phyloP scores from a whole-genome alignment of 352 stramenopile genomes.

The Phytophthora rubi region DNA sequence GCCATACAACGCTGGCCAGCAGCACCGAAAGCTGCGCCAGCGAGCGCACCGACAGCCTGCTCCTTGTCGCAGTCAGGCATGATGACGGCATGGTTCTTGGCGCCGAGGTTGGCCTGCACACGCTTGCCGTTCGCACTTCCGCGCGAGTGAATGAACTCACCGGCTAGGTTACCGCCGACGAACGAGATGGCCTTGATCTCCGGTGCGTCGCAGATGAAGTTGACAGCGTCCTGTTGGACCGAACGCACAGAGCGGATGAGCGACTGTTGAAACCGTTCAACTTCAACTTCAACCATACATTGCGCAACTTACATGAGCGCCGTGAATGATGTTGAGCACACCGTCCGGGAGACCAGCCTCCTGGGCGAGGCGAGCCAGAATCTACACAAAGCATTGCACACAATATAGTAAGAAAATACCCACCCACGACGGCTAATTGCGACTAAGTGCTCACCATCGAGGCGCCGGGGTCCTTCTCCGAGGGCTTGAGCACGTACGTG shows the following conservation, averaged over 20 bases:
- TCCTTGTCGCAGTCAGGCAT: slow-evolving; percentile 95
- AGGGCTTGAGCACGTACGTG: slow-evolving; percentile 97
- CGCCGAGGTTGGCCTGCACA: slow-evolving; percentile 96
- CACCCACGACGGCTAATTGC: background rate
- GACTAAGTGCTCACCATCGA: slow-evolving; percentile 61
- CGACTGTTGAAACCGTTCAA: slow-evolving; percentile 2
- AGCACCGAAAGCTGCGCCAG: slow-evolving; percentile 95
- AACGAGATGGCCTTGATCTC: slow-evolving; percentile 97
- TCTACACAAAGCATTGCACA: slow-evolving; percentile 32
- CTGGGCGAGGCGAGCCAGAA: slow-evolving; percentile 92
- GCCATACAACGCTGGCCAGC: slow-evolving; percentile 99
- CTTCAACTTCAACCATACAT: slow-evolving; percentile 3
- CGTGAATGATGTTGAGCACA: slow-evolving; percentile 96
- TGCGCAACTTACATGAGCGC: slow-evolving; percentile 58
- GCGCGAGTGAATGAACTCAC: slow-evolving; percentile 94
- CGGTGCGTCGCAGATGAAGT: slow-evolving; percentile 95
- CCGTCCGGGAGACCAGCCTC: slow-evolving; percentile 94
- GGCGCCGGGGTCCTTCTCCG: slow-evolving; percentile 92
- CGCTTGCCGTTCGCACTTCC: slow-evolving; percentile 92
- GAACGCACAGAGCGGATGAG: slow-evolving; percentile 8
- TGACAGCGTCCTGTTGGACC: slow-evolving; percentile 85
- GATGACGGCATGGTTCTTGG: slow-evolving; percentile 99
- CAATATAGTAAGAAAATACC: background rate
- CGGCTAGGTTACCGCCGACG: slow-evolving; percentile 93
- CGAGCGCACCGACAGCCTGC: slow-evolving; percentile 84